Evolutionary conservation across 768 basidiomycete genomes (phyloP).

Genomic region (Boletus rubescentipes): DNA sequence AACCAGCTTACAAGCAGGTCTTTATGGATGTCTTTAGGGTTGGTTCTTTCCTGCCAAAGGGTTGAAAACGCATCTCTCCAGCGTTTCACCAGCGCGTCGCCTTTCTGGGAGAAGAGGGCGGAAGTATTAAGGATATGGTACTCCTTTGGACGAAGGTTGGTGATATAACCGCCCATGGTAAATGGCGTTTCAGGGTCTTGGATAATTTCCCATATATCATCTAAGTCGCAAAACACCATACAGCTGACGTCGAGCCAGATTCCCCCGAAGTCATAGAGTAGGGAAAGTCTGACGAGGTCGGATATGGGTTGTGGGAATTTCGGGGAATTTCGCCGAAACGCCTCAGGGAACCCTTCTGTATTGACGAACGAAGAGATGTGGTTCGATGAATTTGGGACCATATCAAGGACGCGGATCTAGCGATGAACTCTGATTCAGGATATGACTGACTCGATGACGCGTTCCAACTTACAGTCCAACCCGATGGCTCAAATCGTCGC

Average conservation of each 20-base stretch:
- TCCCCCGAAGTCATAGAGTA: conserved; percentile 2
- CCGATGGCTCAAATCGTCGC: not conserved
- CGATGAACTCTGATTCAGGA: not conserved
- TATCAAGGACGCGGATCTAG: conserved; percentile 1
- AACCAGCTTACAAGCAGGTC: conserved; percentile 1
- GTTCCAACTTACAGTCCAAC: not conserved
- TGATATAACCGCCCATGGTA: conserved; percentile 1
- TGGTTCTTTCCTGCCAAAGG: not conserved
- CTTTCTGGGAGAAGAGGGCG: conserved; percentile 4
- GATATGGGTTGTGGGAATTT: not conserved
- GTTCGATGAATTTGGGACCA: not conserved
- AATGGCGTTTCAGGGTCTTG: not conserved
- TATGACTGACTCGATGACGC: not conserved
- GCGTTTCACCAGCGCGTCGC: not conserved
- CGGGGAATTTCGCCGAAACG: not conserved
- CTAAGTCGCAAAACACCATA: conserved; percentile 1
- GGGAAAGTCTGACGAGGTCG: conserved; percentile 1
- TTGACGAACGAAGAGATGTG: not conserved
- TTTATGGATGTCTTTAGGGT: not conserved
- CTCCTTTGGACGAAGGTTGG: conserved; percentile 5
- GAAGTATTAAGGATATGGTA: conserved; percentile 3
- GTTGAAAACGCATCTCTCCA: conserved; percentile 1
- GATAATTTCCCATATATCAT: not conserved
- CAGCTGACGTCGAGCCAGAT: conserved; percentile 6
- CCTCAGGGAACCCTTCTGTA: not conserved